Base-by-base conservation (phyloP, 2,329 filamentous ascomycete species). In the Byssochlamys sp. region DNA sequence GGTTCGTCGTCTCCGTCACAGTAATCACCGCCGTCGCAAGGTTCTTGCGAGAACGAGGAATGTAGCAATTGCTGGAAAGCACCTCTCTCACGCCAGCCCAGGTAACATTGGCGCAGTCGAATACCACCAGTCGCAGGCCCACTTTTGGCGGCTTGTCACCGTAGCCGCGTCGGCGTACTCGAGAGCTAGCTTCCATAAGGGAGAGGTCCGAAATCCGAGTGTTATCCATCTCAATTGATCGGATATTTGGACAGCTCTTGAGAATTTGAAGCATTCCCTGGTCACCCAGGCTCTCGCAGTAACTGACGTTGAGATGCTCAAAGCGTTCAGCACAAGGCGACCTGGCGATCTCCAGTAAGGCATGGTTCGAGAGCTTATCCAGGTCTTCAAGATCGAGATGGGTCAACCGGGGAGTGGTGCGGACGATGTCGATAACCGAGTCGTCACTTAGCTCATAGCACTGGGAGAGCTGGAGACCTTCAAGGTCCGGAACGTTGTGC, bases 21-120 rank as follows among this genome's bases (percentile, higher is more conserved):
- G 71, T 72, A 25, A 71, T 66, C 6, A 71, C 60, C 2, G 66
- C 31, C n/a, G 39, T 61, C 55, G 64, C 66, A 57, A 54, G 50
- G 25, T 65, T 62, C 55, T 71, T 71, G 33, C 67, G 73, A 2
- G 79, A 78, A 14, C 81, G 81, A 29, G 81, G 82, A 51, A 89
- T 79, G 66, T 91, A 88, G 10, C 89, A 84, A 67, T 99, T 97
- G 63, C 89, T 85, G 12, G 85, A 91, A 2, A 97, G 79, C 1
- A 97, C 84, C 72, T 96, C 90, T 53, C 89, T 86, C 39, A 96
- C 83, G 29, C 92, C 92, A 0, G 89, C 89, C 92, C 92, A 97
- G 0, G 90, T 96, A 2, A 97, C 85, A 65, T 92, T 89, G 62
- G 87, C 84, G 71, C 92, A 97, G 74, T 99, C 94, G 69, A 94